Evolutionary conservation across 306 rosid genomes (phyloP).

Genomic region (Quillaja saponaria): DNA sequence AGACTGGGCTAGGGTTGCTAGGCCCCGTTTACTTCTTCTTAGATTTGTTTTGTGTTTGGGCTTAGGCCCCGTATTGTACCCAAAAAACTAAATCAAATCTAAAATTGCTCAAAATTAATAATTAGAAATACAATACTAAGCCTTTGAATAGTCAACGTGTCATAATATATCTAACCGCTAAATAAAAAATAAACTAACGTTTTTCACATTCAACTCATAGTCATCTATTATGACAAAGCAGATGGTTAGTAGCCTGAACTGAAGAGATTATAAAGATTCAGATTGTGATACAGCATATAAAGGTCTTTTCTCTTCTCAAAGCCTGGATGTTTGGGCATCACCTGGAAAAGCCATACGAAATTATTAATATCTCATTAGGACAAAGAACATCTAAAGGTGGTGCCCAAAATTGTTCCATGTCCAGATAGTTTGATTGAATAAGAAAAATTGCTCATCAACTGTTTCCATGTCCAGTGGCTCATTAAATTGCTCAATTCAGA

Average conservation of each 20-base stretch:
- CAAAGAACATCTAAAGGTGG: background rate
- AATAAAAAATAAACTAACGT: no score
- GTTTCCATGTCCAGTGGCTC: background rate
- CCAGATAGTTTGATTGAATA: background rate
- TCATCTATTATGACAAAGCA: conserved; percentile 86
- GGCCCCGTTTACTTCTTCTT: no score
- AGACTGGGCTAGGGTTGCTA: no score
- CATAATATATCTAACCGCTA: no score
- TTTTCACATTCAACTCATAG: conserved; percentile 58
- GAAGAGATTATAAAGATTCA: conserved; percentile 92
- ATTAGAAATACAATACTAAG: no score
- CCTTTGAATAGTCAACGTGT: no score
- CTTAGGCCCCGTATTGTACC: no score
- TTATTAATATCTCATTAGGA: conserved; percentile 1
- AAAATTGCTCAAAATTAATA: no score
- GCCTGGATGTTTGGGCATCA: conserved; percentile 87
- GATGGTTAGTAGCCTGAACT: conserved; percentile 90
- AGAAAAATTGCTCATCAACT: background rate
- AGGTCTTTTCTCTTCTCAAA: conserved; percentile 86
- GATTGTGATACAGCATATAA: conserved; percentile 82
- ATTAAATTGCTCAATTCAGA: no score
- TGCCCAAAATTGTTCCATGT: background rate
- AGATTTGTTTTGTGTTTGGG: no score
- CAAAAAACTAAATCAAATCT: no score
- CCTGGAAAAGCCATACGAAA: conserved; percentile 46